Evolutionary conservation across 345 rosid genomes (phyloP).

Genomic region (Aquilaria yunnanensis): DNA sequence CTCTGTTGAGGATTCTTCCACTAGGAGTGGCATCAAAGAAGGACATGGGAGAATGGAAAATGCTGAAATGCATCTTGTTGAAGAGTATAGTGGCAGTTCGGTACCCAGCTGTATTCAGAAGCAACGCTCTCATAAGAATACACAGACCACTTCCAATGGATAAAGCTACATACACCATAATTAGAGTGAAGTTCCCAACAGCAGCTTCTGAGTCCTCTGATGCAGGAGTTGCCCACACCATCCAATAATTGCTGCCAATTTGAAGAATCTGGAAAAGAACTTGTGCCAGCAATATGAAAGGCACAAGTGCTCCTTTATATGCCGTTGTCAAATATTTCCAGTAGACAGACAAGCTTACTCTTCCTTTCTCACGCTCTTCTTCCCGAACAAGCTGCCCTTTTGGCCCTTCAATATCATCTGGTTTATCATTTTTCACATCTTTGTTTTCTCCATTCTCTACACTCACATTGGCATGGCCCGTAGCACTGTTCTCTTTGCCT

Average conservation of each 20-base stretch:
- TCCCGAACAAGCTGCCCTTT: conserved; percentile 66
- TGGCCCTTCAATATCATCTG: conserved; percentile 24
- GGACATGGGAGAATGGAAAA: conserved; percentile 74
- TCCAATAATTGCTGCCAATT: conserved; percentile 85
- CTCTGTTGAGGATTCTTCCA: conserved; percentile 68
- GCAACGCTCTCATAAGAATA: conserved; percentile 42
- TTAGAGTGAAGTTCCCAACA: conserved; percentile 37
- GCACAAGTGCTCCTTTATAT: conserved; percentile 70
- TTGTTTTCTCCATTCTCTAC: conserved; percentile 24
- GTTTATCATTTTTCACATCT: conserved; percentile 25
- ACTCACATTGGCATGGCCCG: conserved; percentile 12
- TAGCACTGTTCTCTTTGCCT: conserved; percentile 17
- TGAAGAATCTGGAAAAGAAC: conserved; percentile 57
- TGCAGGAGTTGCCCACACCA: conserved; percentile 78
- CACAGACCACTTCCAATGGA: conserved; percentile 57
- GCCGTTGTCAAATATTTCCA: conserved; percentile 63
- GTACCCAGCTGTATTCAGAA: conserved; percentile 53
- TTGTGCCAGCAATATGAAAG: conserved; percentile 58
- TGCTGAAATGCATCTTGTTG: conserved; percentile 54
- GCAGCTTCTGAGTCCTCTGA: conserved; percentile 46
- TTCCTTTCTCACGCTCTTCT: conserved; percentile 84
- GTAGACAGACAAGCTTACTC: conserved; percentile 55
- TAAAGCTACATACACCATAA: conserved; percentile 49
- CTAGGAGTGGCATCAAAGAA: conserved; percentile 87
- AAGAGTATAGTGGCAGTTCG: conserved; percentile 68